Evolutionary conservation across 306 rosid species (phyloP).

Genomic region (Gynostemma pentaphyllum): DNA sequence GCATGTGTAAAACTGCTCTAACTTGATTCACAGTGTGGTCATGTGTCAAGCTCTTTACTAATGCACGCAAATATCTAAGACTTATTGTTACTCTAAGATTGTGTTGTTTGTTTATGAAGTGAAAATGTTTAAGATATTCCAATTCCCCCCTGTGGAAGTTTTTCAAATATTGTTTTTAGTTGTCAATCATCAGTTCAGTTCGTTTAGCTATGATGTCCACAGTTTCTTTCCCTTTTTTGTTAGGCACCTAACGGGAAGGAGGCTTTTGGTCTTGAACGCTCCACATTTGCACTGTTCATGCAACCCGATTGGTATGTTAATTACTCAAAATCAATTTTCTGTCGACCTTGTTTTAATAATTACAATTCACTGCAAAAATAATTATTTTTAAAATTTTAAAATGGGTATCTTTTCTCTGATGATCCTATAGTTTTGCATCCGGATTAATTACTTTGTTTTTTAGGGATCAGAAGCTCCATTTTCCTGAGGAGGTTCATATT

Average conservation of each 20-base stretch:
- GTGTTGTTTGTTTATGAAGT: too few species aligned
- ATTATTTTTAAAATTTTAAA: neutral
- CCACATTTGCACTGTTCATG: constrained; percentile 91
- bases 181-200: too few species aligned
- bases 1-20: too few species aligned
- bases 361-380: too few species aligned
- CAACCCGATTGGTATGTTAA: constrained; percentile 79
- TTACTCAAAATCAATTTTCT: neutral
- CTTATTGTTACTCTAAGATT: too few species aligned
- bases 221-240: neutral
- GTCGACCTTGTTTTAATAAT: neutral
- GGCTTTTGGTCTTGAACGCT: constrained; percentile 64
- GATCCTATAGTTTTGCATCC: neutral
- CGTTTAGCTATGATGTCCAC: too few species aligned
- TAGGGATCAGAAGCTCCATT: constrained; percentile 80
- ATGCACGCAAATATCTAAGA: too few species aligned
- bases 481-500: constrained; percentile 59
- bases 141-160: neutral
- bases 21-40: too few species aligned
- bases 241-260: constrained; percentile 75
- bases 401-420: neutral
- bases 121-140: too few species aligned
- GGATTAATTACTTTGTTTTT: constrained; percentile 13
- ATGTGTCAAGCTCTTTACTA: too few species aligned
- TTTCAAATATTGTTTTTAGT: neutral